Evolutionary conservation across 768 basidiomycete species (phyloP), one percentile per base, ranked within the genome.

Genomic region (Suillus sp.): DNA sequence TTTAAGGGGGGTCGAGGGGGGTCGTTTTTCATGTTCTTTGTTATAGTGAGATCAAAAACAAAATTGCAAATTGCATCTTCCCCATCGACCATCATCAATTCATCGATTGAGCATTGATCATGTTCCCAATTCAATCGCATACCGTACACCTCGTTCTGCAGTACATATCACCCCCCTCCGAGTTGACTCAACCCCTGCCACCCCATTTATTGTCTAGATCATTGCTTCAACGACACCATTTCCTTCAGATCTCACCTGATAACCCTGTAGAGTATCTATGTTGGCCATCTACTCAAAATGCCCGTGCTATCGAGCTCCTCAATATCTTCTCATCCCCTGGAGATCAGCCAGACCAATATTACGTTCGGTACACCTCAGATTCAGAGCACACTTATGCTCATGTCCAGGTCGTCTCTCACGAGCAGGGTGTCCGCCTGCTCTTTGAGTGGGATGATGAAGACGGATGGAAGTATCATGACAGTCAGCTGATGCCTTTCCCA

Each of bases 391-490:
- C 82, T 32, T 81, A 80, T 70, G 88, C 89, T 20, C 87, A 90
- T 74, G 84, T 78, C 62, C 75, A 79, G 68, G 76, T 86, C 77
- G 78, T 79, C 62, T 66, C 76, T 10, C 60, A 63, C 22, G 61
- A 64, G 32, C 67, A 75, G 45, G 79, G 75, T 2, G 75, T 90
- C 65, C 83, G 89, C 65, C 78, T 92, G 55, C 77, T 91, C 66
- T 91, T 93, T 72, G 84, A 83, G 40, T 91, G 88, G 87, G 84
- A 90, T 70, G 76, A 75, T 22, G 48, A 53, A 7, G 75, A 78
- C 11, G 75, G 74, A 27, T 93, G 91, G 91, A 85, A 79, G 70
- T 93, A 90, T 69, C 89, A 90, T 74, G 87, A 91, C 72, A 74
- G 83, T 40, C 78, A 82, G 42, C 71, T 83, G 69, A 90, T 92